These are phyloP conservation scores for Arthrobotrys musiformis DNA, from an alignment of 2,329 filamentous ascomycete genomes.

Conservation along the genomic window DNA sequence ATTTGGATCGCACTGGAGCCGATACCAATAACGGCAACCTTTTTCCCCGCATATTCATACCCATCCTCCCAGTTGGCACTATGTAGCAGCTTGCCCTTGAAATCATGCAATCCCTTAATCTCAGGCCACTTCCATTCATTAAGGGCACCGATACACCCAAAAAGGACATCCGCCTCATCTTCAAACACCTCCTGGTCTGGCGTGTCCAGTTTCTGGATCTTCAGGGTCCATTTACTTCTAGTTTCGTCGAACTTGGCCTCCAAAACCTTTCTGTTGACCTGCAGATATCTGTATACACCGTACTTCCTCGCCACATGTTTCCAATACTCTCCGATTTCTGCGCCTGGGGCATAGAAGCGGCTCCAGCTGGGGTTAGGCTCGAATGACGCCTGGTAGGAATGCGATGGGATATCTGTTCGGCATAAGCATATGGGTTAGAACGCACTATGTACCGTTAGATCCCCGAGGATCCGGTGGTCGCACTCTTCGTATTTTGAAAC, in stretches of 20 bases:
- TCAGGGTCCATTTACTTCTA: conserved; percentile 56
- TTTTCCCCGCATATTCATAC: conserved; percentile 63
- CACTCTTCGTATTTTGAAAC: not conserved
- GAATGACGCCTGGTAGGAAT: conserved; percentile 74
- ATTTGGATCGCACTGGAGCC: conserved; percentile 70
- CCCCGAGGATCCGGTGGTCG: too few relatives aligned
- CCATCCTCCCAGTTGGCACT: conserved; percentile 67
- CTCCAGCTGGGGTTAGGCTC: conserved; percentile 71
- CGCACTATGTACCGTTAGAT: too few relatives aligned
- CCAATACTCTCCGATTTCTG: conserved; percentile 67
- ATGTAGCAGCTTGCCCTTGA: conserved; percentile 67
- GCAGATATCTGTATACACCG: conserved; percentile 66
- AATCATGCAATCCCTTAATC: conserved; percentile 65
- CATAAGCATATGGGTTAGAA: too few relatives aligned
- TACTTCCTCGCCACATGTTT: conserved; percentile 66
- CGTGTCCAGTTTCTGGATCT: conserved; percentile 55
- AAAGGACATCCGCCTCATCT: conserved; percentile 57
- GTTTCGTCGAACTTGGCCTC: conserved; percentile 64
- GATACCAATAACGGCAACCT: conserved; percentile 70
- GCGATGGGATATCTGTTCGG: conserved; percentile 67
- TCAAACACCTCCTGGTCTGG: conserved; percentile 55
- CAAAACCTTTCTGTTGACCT: conserved; percentile 64
- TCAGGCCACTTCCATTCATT: conserved; percentile 70
- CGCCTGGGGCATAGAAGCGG: conserved; percentile 67
- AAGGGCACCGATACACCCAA: conserved; percentile 66